Conservation (phyloP, 441 rosid species). For the Corymbia calophylla region DNA sequence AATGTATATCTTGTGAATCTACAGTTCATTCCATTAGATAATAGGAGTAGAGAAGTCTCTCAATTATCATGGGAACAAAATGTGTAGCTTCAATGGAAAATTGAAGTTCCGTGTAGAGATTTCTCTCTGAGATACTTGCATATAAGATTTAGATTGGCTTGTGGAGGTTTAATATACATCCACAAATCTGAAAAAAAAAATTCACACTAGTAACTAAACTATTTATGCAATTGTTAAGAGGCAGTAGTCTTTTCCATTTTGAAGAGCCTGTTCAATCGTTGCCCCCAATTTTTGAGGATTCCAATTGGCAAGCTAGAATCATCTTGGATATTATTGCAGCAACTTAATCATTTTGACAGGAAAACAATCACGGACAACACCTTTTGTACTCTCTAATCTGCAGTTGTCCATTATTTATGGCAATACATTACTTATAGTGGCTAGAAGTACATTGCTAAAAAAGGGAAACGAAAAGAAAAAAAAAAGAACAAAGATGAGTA, state of each 20-base stretch:
- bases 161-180: background rate
- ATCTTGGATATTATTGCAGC: background rate
- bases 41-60: background rate
- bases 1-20: too few species aligned
- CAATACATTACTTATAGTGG: too few species aligned
- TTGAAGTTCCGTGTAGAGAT: background rate
- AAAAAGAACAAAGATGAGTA: too few species aligned
- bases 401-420: background rate
- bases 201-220: rapidly evolving
- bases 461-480: too few species aligned
- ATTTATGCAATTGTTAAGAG: rapidly evolving
- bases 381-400: too few species aligned
- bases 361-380: background rate
- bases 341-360: background rate
- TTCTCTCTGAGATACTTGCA: background rate
- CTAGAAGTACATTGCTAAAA: too few species aligned
- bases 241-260: background rate
- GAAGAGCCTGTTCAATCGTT: background rate
- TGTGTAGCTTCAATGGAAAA: background rate
- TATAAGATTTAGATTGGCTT: background rate
- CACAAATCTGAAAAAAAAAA: rapidly evolving
- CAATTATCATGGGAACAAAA: background rate
- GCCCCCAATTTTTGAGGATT: background rate
- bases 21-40: background rate
- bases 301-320: background rate